phyloP scores from a whole-genome alignment of 2,329 filamentous ascomycete species.

The Pseudopyricularia javanii region DNA sequence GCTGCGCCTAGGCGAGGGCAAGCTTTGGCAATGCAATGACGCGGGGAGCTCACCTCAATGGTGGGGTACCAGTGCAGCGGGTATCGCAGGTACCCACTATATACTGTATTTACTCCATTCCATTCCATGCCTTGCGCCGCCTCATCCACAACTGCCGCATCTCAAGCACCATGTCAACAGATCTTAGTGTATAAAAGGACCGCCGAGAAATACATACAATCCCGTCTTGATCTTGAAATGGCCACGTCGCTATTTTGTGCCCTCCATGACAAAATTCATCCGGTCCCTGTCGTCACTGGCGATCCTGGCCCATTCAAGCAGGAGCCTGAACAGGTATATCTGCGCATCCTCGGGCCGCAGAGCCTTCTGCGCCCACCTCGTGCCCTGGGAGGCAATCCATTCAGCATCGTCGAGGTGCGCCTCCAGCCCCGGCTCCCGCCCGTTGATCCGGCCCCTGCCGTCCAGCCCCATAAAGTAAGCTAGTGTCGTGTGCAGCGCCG shows the following conservation, averaged over 20 bases:
- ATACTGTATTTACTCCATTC: no score
- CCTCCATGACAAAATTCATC: slow-evolving; percentile 21
- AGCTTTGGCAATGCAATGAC: no score
- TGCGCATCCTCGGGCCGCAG: slow-evolving; percentile 65
- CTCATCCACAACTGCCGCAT: no score
- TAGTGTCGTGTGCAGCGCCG: slow-evolving; percentile 61
- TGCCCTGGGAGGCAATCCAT: slow-evolving; percentile 55
- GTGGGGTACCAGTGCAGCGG: no score
- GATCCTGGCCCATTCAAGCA: slow-evolving; percentile 66
- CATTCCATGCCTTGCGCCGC: no score
- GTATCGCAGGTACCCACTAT: no score
- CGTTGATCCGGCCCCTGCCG: slow-evolving; percentile 26
- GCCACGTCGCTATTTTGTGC: not conserved
- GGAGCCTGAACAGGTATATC: slow-evolving; percentile 64
- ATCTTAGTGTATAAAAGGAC: no score
- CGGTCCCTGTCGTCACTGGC: slow-evolving; percentile 47
- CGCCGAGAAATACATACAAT: no score
- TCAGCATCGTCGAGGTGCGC: slow-evolving; percentile 39
- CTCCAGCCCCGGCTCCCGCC: slow-evolving; percentile 32
- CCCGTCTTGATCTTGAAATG: no score
- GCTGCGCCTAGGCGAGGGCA: no score
- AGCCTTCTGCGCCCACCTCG: slow-evolving; percentile 50
- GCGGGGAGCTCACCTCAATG: no score
- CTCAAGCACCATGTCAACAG: no score
- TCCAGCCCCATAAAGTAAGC: slow-evolving; percentile 59